Evolutionary conservation across 768 basidiomycete species (phyloP).

Genomic region (Megacollybia marginata): DNA sequence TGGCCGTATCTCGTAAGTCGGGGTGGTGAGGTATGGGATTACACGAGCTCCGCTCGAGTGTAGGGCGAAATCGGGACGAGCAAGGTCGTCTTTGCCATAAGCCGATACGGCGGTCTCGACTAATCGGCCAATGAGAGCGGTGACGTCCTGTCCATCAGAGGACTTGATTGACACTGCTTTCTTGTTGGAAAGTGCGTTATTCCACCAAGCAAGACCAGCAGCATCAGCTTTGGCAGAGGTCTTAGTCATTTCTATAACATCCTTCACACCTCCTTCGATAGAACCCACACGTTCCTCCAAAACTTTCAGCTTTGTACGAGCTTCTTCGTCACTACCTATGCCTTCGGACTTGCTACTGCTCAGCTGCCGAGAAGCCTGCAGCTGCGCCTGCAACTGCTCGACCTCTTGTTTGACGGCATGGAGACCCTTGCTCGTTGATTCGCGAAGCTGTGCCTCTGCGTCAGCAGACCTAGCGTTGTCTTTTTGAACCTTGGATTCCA

Average conservation of each 20-base stretch:
- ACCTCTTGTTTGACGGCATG: constrained; percentile 48
- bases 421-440: constrained; percentile 37
- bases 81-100: constrained; percentile 70
- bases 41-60: constrained; percentile 75
- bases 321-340: constrained; percentile 44
- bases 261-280: constrained; percentile 60
- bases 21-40: constrained; percentile 77
- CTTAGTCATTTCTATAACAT: constrained; percentile 65
- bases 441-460: constrained; percentile 41
- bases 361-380: constrained; percentile 18
- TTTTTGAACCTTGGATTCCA: constrained; percentile 47
- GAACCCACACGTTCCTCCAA: constrained; percentile 58
- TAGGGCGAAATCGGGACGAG: constrained; percentile 78
- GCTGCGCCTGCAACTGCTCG: constrained; percentile 35
- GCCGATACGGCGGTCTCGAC: constrained; percentile 70
- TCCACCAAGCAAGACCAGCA: constrained; percentile 62
- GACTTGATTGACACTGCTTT: constrained; percentile 61
- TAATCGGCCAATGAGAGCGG: constrained; percentile 61
- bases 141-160: constrained; percentile 51
- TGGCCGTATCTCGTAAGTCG: constrained; percentile 65
- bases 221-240: constrained; percentile 28
- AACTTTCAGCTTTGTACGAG: constrained; percentile 40
- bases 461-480: constrained; percentile 42
- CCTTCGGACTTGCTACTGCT: not conserved
- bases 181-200: constrained; percentile 46